phyloP scores from a whole-genome alignment of 768 basidiomycete species.

The Mycena galopus region DNA sequence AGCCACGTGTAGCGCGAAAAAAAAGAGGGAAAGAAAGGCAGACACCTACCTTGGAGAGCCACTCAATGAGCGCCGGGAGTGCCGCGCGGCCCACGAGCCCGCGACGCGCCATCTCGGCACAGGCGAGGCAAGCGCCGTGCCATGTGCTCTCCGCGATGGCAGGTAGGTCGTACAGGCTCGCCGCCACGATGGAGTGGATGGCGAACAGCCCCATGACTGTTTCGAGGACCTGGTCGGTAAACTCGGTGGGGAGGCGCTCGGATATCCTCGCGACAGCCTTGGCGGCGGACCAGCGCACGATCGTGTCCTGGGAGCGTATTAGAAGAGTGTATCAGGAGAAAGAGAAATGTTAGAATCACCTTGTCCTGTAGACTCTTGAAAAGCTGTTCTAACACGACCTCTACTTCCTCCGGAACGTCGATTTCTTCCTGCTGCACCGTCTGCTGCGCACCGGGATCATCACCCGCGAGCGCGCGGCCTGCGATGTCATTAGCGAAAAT shows the following conservation, averaged over 20 bases:
- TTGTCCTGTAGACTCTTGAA: slow-evolving; percentile 85
- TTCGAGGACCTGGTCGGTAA: slow-evolving; percentile 85
- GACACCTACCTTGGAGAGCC: slow-evolving; percentile 79
- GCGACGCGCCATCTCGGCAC: slow-evolving; percentile 92
- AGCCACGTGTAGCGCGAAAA: background rate
- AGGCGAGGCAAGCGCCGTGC: slow-evolving; percentile 95
- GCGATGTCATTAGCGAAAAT: slow-evolving; percentile 16
- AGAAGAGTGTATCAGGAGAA: slow-evolving; percentile 7
- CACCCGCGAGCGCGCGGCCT: slow-evolving; percentile 51
- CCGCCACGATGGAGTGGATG: slow-evolving; percentile 76
- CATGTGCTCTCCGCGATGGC: slow-evolving; percentile 88
- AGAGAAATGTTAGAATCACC: slow-evolving; percentile 54
- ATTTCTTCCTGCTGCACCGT: slow-evolving; percentile 53
- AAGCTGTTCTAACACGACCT: slow-evolving; percentile 77
- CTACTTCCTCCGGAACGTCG: slow-evolving; percentile 86
- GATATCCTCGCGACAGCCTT: slow-evolving; percentile 92
- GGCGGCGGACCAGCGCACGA: slow-evolving; percentile 94
- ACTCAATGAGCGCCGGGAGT: slow-evolving; percentile 76
- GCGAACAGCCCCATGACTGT: slow-evolving; percentile 82
- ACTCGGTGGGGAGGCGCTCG: slow-evolving; percentile 81
- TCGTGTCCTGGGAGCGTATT: slow-evolving; percentile 79
- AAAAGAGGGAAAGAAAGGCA: background rate
- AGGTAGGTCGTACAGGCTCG: slow-evolving; percentile 77
- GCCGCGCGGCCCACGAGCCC: slow-evolving; percentile 73
- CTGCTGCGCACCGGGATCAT: slow-evolving; percentile 36